Base-by-base conservation (phyloP, 352 stramenopile species). In the Phytophthora colocasiae region DNA sequence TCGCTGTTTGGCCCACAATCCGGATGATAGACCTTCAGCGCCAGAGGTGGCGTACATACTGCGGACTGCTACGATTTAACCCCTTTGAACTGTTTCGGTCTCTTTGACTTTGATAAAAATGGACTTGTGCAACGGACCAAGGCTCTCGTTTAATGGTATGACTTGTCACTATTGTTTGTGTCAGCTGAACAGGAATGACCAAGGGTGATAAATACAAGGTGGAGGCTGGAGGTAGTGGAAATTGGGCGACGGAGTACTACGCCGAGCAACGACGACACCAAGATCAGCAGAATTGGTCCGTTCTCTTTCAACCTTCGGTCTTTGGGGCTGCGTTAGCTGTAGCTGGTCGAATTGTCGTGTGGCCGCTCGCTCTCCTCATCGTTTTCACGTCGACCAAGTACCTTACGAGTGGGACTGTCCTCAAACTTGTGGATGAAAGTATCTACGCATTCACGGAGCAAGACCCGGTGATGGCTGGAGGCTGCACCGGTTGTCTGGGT, bases 1-100 rank as follows among this genome's bases (percentile, higher is more conserved):
- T 26, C 64, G 61, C 1, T 89, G 80, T 39, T 34, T 87, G 22
- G 52, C 69, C 17, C 51, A 73, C n/a, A 58, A 82, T 19, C 58
- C 66, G 1, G 36, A 61, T 10, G 53, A 77, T n/a, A 65, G 78
- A 0, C 80, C 78, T 14, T 73, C 59, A 12, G 75, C 77, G 1
- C 55, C 81, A 12, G 68, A 85, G 38, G 64, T 83, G 27, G 75
- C 71, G 6, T 85, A 83, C 48, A 62, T 55, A 1, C 52, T 88
- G 19, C 66, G 79, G 40, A 73, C 46, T n/a, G 26, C 39, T 2
- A 44, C 38, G 40, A 66, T 58, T 15, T 59, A 48, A 43, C 38
- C 14, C 14, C 15, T 43, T 3, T 43, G n/a, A 22, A 15, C 22
- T 19, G 8, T 19, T 22, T 4, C 7, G 27, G 27, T 22, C 22